phyloP scores from a whole-genome alignment of 31 red algal species.

The Odonthalia washingtoniensis region DNA sequence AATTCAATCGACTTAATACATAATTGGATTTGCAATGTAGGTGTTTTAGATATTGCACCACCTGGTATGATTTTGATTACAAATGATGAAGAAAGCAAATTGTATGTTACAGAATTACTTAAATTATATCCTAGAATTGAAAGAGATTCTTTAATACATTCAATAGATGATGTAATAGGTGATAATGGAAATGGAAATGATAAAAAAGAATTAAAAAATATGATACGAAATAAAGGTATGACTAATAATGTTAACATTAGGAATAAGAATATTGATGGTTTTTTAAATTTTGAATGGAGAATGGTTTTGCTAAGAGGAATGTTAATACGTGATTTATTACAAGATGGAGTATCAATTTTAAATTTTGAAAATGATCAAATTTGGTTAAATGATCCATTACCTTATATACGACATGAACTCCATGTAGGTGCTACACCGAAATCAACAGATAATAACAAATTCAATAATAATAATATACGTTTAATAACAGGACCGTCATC shows the following conservation, averaged over 20 bases:
- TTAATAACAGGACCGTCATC: too few species aligned
- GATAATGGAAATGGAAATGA: background rate
- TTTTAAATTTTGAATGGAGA: too few species aligned
- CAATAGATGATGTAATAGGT: slow-evolving; percentile 43
- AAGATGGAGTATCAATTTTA: slow-evolving; percentile 45
- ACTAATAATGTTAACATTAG: too few species aligned
- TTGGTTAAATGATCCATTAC: slow-evolving; percentile 63
- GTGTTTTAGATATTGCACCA: slow-evolving; percentile 58
- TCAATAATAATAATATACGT: too few species aligned
- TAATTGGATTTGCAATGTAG: slow-evolving; percentile 73
- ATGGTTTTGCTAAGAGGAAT: slow-evolving; percentile 58
- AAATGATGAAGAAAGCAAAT: slow-evolving; percentile 43
- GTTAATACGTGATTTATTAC: slow-evolving; percentile 47
- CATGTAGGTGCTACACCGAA: background rate
- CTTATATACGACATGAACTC: slow-evolving; percentile 59
- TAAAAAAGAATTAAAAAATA: background rate
- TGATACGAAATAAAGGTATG: background rate
- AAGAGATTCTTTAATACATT: slow-evolving; percentile 42
- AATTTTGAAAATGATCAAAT: slow-evolving; percentile 62
- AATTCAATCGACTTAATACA: slow-evolving; percentile 35
- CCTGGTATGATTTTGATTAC: slow-evolving; percentile 59
- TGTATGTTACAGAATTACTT: slow-evolving; percentile 38
- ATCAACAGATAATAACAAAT: background rate
- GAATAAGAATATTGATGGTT: too few species aligned
- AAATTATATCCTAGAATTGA: slow-evolving; percentile 22